Base-by-base conservation (phyloP, 2,329 filamentous ascomycete species). In the Botrytis fabae region DNA sequence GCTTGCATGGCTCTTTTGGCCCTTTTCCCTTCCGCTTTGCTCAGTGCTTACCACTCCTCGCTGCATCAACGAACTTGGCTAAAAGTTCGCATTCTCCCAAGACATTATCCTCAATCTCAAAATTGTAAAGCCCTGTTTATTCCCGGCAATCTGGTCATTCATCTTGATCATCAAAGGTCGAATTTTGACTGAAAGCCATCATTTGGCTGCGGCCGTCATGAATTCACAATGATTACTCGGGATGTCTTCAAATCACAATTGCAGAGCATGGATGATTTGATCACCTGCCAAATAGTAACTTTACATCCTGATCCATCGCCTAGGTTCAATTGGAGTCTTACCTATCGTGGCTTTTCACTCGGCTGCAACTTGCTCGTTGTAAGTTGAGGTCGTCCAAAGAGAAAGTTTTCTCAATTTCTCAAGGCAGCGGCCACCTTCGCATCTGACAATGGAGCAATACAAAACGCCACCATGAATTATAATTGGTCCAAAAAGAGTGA, bases 301-400 rank as follows among this genome's bases (percentile, higher is more conserved):
- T 51, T 32, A 46, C 38, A 63, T 64, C 57, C 59, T 64, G 69
- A 62, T 71, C 60, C 42, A 61, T 69, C 54, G 32, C 64, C 70
- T 69, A 42, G 64, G 54, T 72, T 62, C 64, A 72, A 72, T 72
- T 72, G 71, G 71, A 62, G 63, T 72, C 51, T 72, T 69, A 72
- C 71, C 63, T 40, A 66, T 66, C 62, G 70, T 72, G 70, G 70
- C 70, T 66, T 72, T 60, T 57, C 20, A 59, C 42, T 72, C 70
- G 70, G 70, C 61, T 66, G 70, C 70, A 59, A 65, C 63, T 48
- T 68, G 64, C 48, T 57, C 48, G 18, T 42, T 42, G 25, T 28
- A 40, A 42, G 38, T 63, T 42, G 64, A 68, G 51, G 48, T 68
- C 35, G 64, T 68, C 64, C 64, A 68, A 57, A 68, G 64, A 63